A percentile compares a stretch with the other conserved stretches of the same genome.
These are phyloP conservation scores for Lasiodiplodia hormozganensis DNA, from an alignment of 2,329 filamentous ascomycete species.

Conservation along the genomic window DNA sequence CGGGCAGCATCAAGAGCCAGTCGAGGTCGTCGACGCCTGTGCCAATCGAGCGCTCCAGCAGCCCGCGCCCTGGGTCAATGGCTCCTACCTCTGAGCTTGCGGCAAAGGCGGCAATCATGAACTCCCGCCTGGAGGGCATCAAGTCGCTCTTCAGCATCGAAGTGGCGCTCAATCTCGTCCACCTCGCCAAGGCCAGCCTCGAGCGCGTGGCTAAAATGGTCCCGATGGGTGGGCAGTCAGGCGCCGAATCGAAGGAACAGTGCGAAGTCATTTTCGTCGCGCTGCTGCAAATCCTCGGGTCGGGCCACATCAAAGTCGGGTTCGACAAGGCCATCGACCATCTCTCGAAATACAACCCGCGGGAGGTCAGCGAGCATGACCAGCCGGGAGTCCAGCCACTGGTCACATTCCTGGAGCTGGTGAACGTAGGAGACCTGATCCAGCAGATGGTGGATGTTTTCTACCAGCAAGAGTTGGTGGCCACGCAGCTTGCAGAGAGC, in stretches of 20 bases:
- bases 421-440: slow-evolving; percentile 97
- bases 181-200: slow-evolving; percentile 84
- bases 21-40: slow-evolving; percentile 45
- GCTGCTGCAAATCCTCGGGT: slow-evolving; percentile 82
- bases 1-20: slow-evolving; percentile 34
- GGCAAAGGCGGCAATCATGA: slow-evolving; percentile 98
- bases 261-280: slow-evolving; percentile 88
- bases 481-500: slow-evolving; percentile 81
- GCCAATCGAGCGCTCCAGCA: slow-evolving; percentile 44
- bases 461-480: slow-evolving; percentile 91
- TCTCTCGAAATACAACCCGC: slow-evolving; percentile 87
- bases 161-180: slow-evolving; percentile 86
- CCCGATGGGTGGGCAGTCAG: slow-evolving; percentile 77
- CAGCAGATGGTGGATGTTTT: slow-evolving; percentile 99
- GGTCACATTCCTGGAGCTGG: slow-evolving; percentile 94
- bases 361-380: slow-evolving; percentile 76
- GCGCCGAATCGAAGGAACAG: slow-evolving; percentile 83
- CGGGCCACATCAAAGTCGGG: slow-evolving; percentile 86
- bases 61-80: slow-evolving; percentile 54
- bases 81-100: slow-evolving; percentile 90
- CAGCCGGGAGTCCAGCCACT: slow-evolving; percentile 80
- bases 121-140: slow-evolving; percentile 91
- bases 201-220: slow-evolving; percentile 87
- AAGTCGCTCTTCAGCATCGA: slow-evolving; percentile 96
- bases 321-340: slow-evolving; percentile 94